Percentiles rank a stretch among this genome's conserved stretches.
Conservation (phyloP, 371 early-diverging fungal species). For the Lichtheimia ramosa region DNA sequence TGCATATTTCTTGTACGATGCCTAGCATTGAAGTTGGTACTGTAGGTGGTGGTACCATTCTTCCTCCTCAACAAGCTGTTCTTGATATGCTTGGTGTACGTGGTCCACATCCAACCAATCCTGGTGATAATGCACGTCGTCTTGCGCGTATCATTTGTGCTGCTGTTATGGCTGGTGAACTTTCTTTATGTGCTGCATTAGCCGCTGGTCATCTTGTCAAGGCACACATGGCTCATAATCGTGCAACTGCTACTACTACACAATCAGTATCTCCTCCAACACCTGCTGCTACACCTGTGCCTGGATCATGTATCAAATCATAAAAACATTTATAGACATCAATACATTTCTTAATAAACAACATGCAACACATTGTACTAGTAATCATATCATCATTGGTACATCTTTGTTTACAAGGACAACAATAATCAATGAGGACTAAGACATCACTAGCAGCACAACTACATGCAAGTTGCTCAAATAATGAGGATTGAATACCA, state of each 20-base stretch:
- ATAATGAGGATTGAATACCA: too few relatives aligned
- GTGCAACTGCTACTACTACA: conserved; percentile 29
- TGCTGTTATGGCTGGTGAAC: conserved; percentile 96
- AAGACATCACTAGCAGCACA: too few relatives aligned
- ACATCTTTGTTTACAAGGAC: too few relatives aligned
- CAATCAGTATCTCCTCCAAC: conserved; percentile 4
- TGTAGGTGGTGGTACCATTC: conserved; percentile 92
- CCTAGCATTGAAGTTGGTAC: conserved; percentile 96
- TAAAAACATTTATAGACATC: not conserved
- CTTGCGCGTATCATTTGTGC: conserved; percentile 91
- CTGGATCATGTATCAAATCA: conserved; percentile 25
- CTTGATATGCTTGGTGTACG: conserved; percentile 89
- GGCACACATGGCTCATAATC: conserved; percentile 84
- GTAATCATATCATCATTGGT: too few relatives aligned
- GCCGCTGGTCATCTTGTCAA: conserved; percentile 86
- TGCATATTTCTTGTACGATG: conserved; percentile 92
- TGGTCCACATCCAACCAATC: conserved; percentile 81
- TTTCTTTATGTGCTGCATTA: conserved; percentile 85
- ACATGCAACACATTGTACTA: too few relatives aligned
- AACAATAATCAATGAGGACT: too few relatives aligned
- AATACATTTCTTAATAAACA: too few relatives aligned
- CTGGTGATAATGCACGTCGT: conserved; percentile 87
- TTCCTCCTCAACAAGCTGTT: conserved; percentile 88
- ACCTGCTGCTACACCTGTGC: conserved; percentile 16
- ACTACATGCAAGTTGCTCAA: too few relatives aligned